Percentiles rank a stretch among this genome's conserved stretches.
Evolutionary conservation across 306 rosid genomes (phyloP).

Genomic region (Vachellia collinsii): DNA sequence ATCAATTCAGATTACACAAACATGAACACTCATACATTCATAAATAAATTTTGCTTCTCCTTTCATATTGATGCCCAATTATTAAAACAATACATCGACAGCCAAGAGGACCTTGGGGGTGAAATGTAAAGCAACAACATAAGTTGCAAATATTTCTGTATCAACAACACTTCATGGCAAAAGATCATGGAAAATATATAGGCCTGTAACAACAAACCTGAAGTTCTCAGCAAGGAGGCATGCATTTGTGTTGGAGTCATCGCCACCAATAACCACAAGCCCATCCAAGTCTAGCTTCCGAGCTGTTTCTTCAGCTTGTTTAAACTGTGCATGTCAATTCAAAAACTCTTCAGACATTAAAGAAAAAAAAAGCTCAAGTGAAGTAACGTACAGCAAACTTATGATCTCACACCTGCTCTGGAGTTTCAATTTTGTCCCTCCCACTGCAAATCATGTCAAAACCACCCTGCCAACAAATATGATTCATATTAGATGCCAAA

Average conservation of each 20-base stretch:
- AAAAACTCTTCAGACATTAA: constrained; percentile 28
- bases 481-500: constrained; percentile 16
- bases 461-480: constrained; percentile 79
- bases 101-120: constrained; percentile 2
- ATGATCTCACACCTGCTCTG: constrained; percentile 81
- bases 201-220: constrained; percentile 54
- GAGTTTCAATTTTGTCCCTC: constrained; percentile 99
- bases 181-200: constrained; percentile 1
- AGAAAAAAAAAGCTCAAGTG: neutral
- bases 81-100: neutral
- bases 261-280: constrained; percentile 97
- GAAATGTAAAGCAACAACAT: constrained; percentile 18
- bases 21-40: neutral
- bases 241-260: constrained; percentile 98
- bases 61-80: neutral
- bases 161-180: constrained; percentile 27
- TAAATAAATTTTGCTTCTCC: constrained; percentile 13
- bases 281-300: constrained; percentile 94
- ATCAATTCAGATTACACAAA: constrained; percentile 25
- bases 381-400: constrained; percentile 24
- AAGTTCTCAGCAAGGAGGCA: constrained; percentile 98
- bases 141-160: constrained; percentile 19
- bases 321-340: constrained; percentile 60
- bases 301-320: constrained; percentile 93
- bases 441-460: constrained; percentile 99